Base-by-base conservation (phyloP, 345 rosid genomes). In the Rubroshorea leprosula region DNA sequence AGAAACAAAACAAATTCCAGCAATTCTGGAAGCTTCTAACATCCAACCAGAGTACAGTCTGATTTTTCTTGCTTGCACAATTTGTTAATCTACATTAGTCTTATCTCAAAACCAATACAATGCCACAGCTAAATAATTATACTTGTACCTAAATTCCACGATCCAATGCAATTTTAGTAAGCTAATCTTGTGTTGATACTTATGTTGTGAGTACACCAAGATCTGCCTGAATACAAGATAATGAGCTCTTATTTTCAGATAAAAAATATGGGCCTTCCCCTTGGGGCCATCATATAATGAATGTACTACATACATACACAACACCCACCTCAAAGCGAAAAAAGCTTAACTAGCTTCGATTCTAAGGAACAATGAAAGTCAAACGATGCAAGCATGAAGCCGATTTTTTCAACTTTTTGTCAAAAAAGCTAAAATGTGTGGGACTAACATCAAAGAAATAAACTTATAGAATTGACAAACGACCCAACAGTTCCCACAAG, bases 341-440 rank as follows among this genome's bases (percentile, higher is more conserved):
- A 41, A 25, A 43, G 24, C 51, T 41, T 24, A 53, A 44, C 19
- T 19, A 7, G 25, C 58, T 53, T 44, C 55, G 11, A 44, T 27
- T 55, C 4, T 49, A 70, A 52, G 60, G 60, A 41, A 24, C 16
- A 59, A 58, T 35, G 27, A 35, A 64, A 64, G 62, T 55, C 66
- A 60, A 35, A 56, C 39, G 65, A 52, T 61, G 66, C 48, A 58
- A 31, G 58, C 62, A 41, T 14, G 50, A 70, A 54, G 23, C 39
- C 19, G 45, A 39, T 49, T 50, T 21, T 45, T 63, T 41, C 8
- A 41, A 19, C 49, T 57, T 31, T 58, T 41, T 22, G 57, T 49
- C 23, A 23, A 27, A 54, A 64, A 53, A 39, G 29, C 29, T 41
- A 19, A 8, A 63, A 52, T 5, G 49, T 49, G 19, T 21, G 29